phyloP scores from a whole-genome alignment of 2,329 filamentous ascomycete species.

The Trichoderma polysporum region DNA sequence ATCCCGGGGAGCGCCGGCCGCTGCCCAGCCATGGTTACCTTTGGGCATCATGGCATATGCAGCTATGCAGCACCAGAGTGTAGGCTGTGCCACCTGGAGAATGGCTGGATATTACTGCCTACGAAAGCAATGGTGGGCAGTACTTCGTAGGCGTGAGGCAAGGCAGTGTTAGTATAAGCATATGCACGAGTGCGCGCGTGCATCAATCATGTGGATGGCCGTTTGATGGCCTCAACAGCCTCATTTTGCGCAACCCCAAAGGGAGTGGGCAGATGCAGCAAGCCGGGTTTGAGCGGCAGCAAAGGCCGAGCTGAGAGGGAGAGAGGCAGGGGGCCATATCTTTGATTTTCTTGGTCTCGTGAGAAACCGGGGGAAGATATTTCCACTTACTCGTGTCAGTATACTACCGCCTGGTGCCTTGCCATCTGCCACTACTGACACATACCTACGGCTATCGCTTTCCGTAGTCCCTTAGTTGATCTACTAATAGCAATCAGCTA shows the following conservation, averaged over 20 bases:
- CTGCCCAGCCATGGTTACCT: constrained; percentile 16
- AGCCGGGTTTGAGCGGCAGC: neutral
- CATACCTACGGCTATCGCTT: neutral
- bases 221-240: constrained; percentile 2
- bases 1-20: constrained; percentile 8
- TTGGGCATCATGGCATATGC: constrained; percentile 20
- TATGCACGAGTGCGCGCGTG: constrained; percentile 5
- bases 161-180: neutral
- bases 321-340: neutral
- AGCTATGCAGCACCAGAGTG: neutral
- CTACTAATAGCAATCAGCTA: neutral
- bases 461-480: neutral
- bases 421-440: neutral
- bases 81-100: neutral
- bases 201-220: constrained; percentile 6
- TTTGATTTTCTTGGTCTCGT: constrained; percentile 3
- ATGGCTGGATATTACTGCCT: neutral
- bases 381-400: neutral
- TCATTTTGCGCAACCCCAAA: neutral
- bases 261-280: neutral
- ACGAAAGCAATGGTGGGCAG: too few species aligned
- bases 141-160: too few species aligned
- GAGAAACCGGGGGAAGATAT: neutral
- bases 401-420: too few species aligned
- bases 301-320: neutral